phyloP scores from a whole-genome alignment of 805 yeast species.

The Candida bentonensis region DNA sequence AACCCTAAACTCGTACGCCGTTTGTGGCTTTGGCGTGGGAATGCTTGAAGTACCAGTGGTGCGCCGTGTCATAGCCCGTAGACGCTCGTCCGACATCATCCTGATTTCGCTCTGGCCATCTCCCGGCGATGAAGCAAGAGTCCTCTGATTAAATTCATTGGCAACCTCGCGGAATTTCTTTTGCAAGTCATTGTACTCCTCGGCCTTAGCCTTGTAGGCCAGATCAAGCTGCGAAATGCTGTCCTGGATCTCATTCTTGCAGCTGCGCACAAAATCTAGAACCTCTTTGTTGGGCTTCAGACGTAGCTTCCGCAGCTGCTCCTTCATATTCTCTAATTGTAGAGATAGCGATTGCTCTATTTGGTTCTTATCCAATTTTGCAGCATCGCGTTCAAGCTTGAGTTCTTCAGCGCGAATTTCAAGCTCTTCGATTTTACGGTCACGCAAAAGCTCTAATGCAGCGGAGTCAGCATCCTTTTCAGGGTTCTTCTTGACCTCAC shows the following conservation, averaged over 20 bases:
- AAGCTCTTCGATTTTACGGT: not conserved
- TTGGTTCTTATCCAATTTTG: conserved; percentile 7
- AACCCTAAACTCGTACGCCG: not conserved
- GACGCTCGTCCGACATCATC: not conserved
- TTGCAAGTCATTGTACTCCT: conserved; percentile 15
- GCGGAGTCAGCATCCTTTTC: not conserved
- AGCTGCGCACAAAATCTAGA: conserved; percentile 8
- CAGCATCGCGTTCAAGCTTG: conserved; percentile 4
- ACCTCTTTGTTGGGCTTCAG: conserved; percentile 4
- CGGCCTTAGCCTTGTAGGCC: conserved; percentile 17
- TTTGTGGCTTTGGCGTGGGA: not conserved
- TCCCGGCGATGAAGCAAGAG: not conserved
- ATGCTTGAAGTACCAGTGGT: not conserved
- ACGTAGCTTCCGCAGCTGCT: conserved; percentile 9
- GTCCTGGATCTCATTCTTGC: conserved; percentile 8
- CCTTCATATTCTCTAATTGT: conserved; percentile 5
- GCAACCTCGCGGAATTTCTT: conserved; percentile 10
- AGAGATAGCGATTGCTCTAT: conserved; percentile 1
- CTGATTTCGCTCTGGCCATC: not conserved
- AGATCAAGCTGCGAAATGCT: conserved; percentile 12
- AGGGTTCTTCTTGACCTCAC: not conserved
- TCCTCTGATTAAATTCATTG: not conserved
- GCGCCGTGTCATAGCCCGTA: not conserved
- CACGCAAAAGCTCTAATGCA: not conserved
- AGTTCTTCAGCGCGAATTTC: conserved; percentile 3